phyloP scores from a whole-genome alignment of 176 grass and related monocot species.

The Elaeis guineensis region DNA sequence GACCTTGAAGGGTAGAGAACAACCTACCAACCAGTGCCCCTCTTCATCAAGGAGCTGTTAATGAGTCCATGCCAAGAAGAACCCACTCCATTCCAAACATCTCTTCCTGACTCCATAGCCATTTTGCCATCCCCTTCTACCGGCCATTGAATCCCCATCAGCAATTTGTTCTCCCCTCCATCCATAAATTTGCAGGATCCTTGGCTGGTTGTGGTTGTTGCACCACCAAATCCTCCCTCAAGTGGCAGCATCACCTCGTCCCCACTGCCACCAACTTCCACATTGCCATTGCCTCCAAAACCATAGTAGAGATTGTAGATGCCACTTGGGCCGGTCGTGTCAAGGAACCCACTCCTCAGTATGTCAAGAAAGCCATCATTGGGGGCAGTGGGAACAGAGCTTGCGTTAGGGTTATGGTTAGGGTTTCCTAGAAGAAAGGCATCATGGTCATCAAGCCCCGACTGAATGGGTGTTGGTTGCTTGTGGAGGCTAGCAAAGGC shows the following conservation, averaged over 20 bases:
- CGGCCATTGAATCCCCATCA: conserved; percentile 15
- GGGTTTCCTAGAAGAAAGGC: background rate
- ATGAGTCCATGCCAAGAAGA: conserved; percentile 17
- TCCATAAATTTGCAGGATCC: background rate
- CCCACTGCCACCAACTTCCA: background rate
- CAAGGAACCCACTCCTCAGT: conserved; percentile 6
- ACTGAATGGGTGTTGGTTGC: background rate
- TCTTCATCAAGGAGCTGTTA: conserved; percentile 20
- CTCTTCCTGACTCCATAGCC: conserved; percentile 11
- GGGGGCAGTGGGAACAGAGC: background rate
- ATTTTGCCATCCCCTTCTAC: conserved; percentile 3
- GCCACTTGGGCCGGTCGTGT: background rate
- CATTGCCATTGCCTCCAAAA: background rate
- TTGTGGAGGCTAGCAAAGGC: conserved; percentile 2
- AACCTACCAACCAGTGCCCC: too few species aligned
- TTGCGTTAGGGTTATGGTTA: background rate
- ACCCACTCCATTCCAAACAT: conserved; percentile 3
- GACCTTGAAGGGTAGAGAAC: too few species aligned
- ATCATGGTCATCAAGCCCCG: background rate
- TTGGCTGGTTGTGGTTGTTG: background rate
- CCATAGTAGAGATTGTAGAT: background rate
- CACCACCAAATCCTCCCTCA: background rate
- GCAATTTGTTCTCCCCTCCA: background rate
- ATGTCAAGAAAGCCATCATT: conserved; percentile 7
- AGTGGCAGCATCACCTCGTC: background rate